A percentile compares a stretch with the other conserved stretches of the same genome.
Evolutionary conservation across 148 eudicot species (phyloP).

Genomic region (Rhododendron williamsianum): DNA sequence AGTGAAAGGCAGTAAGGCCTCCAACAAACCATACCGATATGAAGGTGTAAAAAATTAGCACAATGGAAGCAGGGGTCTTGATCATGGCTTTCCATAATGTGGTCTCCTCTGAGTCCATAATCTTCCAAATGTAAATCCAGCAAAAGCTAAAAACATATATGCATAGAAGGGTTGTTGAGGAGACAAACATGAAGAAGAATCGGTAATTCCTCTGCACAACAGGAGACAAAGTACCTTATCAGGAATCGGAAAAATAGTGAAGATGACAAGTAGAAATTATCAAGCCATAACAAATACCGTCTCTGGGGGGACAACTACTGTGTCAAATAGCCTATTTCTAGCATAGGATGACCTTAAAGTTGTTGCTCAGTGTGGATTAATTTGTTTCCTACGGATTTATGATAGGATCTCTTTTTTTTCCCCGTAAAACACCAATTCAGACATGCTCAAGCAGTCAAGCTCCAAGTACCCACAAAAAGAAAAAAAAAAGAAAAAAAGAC

Average conservation of each 20-base stretch:
- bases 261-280: not conserved
- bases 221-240: not conserved
- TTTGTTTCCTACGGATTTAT: not conserved
- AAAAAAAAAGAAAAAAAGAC: too few species aligned
- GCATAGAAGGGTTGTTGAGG: conserved; percentile 80
- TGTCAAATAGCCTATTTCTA: not conserved
- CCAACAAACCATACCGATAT: conserved; percentile 97
- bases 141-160: conserved; percentile 82
- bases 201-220: conserved; percentile 86
- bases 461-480: not conserved
- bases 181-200: conserved; percentile 97
- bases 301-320: not conserved
- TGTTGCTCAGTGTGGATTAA: not conserved
- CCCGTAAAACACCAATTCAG: not conserved
- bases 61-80: conserved; percentile 92
- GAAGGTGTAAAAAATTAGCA: conserved; percentile 76
- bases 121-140: conserved; percentile 87
- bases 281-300: not conserved
- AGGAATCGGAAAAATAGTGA: not conserved
- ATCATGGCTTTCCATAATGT: conserved; percentile 90
- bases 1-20: conserved; percentile 90
- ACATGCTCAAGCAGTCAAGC: not conserved
- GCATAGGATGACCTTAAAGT: not conserved
- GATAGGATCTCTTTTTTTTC: not conserved
- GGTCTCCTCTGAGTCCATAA: conserved; percentile 56